Evolutionary conservation across 2,329 filamentous ascomycete species (phyloP).

Genomic region (Gaeumannomyces sp.): DNA sequence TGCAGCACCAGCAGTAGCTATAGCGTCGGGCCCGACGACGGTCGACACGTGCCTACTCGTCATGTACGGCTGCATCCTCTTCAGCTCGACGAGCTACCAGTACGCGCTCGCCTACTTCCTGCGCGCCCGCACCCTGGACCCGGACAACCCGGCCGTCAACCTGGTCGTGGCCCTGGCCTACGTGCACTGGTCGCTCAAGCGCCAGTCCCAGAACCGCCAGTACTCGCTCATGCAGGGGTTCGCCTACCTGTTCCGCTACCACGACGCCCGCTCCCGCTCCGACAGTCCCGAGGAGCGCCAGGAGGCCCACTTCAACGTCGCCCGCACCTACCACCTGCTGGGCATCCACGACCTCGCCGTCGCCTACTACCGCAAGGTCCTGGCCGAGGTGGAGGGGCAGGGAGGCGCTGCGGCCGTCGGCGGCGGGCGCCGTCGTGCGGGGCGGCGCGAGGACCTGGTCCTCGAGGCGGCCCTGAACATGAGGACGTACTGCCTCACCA

Average conservation of each 20-base stretch:
- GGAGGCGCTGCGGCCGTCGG: constrained; percentile 2
- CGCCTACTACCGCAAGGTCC: constrained; percentile 56
- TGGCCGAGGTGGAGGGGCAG: constrained; percentile 29
- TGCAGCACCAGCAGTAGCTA: constrained; percentile 19
- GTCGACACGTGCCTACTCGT: constrained; percentile 79
- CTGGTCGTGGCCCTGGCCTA: constrained; percentile 79
- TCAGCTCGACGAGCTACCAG: constrained; percentile 74
- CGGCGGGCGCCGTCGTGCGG: constrained; percentile 10
- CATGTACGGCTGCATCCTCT: constrained; percentile 85
- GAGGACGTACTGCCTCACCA: constrained; percentile 58
- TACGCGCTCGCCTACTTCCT: constrained; percentile 84
- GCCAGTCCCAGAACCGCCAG: constrained; percentile 84
- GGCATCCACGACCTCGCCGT: constrained; percentile 68
- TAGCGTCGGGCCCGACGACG: constrained; percentile 16
- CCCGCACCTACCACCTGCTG: constrained; percentile 67
- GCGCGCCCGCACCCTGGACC: constrained; percentile 67
- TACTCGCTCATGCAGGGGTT: constrained; percentile 82
- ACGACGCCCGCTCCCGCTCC: constrained; percentile 45
- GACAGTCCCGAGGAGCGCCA: constrained; percentile 41
- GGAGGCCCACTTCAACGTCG: constrained; percentile 80
- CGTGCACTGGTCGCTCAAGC: constrained; percentile 81
- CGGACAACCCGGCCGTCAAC: constrained; percentile 70
- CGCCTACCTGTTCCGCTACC: constrained; percentile 71
- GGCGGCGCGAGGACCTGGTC: constrained; percentile 49
- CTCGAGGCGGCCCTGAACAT: constrained; percentile 70